These are phyloP conservation scores for Wickerhamiella galacta DNA, from an alignment of 805 yeast genomes.

Conservation along the genomic window DNA sequence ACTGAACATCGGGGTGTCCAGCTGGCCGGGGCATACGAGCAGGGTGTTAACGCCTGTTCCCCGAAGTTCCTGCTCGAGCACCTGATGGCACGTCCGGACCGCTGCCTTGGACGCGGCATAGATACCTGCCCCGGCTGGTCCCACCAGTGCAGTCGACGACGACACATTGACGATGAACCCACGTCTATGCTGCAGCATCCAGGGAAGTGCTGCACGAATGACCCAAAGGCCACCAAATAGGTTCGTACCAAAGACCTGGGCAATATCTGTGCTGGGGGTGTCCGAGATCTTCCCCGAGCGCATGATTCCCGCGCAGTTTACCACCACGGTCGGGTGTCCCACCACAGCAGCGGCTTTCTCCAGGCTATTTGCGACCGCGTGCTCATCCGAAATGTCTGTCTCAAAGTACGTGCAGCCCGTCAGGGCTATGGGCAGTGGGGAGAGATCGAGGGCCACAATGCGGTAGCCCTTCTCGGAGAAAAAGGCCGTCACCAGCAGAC, in stretches of 20 bases:
- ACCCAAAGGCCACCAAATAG: constrained; percentile 48
- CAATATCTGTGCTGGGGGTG: constrained; percentile 26
- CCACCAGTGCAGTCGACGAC: constrained; percentile 57
- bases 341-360: constrained; percentile 57
- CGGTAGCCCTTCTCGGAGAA: constrained; percentile 9
- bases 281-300: constrained; percentile 38
- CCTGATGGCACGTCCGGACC: constrained; percentile 52
- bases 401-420: constrained; percentile 1
- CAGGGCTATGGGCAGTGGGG: constrained; percentile 7
- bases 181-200: constrained; percentile 34
- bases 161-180: constrained; percentile 64
- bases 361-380: constrained; percentile 33
- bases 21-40: constrained; percentile 64
- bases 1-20: constrained; percentile 49
- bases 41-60: constrained; percentile 48
- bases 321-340: constrained; percentile 61
- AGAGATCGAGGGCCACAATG: constrained; percentile 10
- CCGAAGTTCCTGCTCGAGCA: constrained; percentile 40
- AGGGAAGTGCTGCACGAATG: constrained; percentile 45
- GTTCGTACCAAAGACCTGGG: constrained; percentile 40
- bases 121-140: constrained; percentile 54
- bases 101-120: constrained; percentile 80
- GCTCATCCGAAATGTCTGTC: constrained; percentile 9
- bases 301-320: constrained; percentile 83
- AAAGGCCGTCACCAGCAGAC: constrained; percentile 13